phyloP scores from a whole-genome alignment of 768 basidiomycete genomes.

The Pholiota microspora region DNA sequence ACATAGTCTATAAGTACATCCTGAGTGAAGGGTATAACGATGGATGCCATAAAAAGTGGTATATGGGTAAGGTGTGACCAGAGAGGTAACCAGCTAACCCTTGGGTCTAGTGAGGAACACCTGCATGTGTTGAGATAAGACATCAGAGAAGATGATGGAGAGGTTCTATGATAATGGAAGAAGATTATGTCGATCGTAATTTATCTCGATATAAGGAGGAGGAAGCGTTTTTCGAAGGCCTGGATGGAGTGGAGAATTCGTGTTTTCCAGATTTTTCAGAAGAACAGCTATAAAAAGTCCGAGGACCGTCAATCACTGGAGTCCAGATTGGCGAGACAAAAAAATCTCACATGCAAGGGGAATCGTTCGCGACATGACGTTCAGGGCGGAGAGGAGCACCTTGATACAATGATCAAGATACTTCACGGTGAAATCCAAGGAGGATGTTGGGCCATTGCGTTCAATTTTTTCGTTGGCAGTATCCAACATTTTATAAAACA shows the following conservation, averaged over 20 bases:
- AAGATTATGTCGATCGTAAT: neutral
- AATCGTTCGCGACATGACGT: slow-evolving; percentile 13
- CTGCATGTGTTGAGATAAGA: neutral
- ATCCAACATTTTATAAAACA: slow-evolving; percentile 21
- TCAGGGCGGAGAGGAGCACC: slow-evolving; percentile 17
- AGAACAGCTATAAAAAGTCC: slow-evolving; percentile 3
- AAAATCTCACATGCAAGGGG: slow-evolving; percentile 19
- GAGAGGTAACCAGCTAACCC: neutral
- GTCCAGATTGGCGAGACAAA: neutral
- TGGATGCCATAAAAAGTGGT: neutral
- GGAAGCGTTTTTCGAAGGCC: slow-evolving; percentile 1
- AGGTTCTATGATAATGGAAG: neutral
- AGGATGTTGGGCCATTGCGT: slow-evolving; percentile 10
- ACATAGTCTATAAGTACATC: neutral
- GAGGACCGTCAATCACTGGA: neutral
- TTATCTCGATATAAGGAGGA: neutral
- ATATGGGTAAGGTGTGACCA: neutral
- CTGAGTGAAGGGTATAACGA: neutral
- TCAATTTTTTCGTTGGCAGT: slow-evolving; percentile 12
- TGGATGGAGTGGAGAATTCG: slow-evolving; percentile 3
- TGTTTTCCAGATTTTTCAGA: slow-evolving; percentile 2
- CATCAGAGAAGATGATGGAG: neutral
- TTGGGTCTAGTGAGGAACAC: neutral
- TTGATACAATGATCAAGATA: slow-evolving; percentile 21
- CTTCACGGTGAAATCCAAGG: slow-evolving; percentile 13